Percentiles rank a stretch among this genome's conserved stretches.
Conservation (phyloP, 805 yeast species). For the Candida pini region DNA sequence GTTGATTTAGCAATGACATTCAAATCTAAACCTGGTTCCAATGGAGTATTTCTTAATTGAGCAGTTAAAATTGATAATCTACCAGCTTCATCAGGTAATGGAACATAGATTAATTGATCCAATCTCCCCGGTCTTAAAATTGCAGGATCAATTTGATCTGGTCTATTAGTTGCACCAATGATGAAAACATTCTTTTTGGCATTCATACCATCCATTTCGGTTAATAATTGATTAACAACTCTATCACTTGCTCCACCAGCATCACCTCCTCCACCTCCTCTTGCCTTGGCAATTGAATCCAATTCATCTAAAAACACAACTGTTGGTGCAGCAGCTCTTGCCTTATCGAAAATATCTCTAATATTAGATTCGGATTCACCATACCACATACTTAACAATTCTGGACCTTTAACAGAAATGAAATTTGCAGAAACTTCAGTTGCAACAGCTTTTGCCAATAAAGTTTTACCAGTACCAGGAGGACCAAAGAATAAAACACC, state of each 20-base stretch:
- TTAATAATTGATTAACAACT: conserved; percentile 90
- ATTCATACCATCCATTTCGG: conserved; percentile 99
- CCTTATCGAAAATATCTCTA: conserved; percentile 96
- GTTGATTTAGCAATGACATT: conserved; percentile 87
- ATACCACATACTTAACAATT: conserved; percentile 95
- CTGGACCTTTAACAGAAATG: conserved; percentile 96
- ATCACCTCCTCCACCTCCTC: conserved; percentile 89
- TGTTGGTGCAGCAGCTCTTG: conserved; percentile 99
- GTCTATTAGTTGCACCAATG: conserved; percentile 99
- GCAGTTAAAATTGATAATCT: conserved; percentile 91
- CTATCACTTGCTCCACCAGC: conserved; percentile 97
- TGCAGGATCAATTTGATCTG: conserved; percentile 99
- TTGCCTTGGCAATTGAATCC: conserved; percentile 95
- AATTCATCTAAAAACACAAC: conserved; percentile 97
- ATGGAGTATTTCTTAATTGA: conserved; percentile 96
- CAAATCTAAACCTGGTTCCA: conserved; percentile 93
- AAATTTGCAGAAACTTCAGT: conserved; percentile 98
- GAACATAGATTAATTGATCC: conserved; percentile 97
- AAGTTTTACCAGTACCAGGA: conserved; percentile 99
- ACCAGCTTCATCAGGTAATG: conserved; percentile 94
- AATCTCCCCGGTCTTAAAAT: conserved; percentile 98
- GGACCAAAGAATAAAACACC: conserved; percentile 99
- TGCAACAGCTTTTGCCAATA: conserved; percentile 98
- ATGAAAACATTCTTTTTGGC: conserved; percentile 98
- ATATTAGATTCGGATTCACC: conserved; percentile 98